These are phyloP conservation scores for Candida arabinofermentans DNA, from an alignment of 805 yeast genomes.

Conservation along the genomic window DNA sequence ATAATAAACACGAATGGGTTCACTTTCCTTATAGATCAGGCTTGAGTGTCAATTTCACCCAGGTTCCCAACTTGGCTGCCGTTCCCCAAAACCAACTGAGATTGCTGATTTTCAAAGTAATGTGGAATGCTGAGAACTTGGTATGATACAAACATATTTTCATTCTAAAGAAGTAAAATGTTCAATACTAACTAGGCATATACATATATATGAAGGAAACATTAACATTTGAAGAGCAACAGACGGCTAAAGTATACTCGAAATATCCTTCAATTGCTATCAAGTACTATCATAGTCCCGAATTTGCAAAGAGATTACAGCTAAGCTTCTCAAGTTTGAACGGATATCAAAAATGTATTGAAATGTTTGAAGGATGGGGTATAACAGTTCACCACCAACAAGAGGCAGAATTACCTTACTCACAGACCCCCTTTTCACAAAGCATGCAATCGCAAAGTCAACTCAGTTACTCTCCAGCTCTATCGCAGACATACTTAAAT, in stretches of 20 bases:
- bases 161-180: not conserved
- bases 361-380: constrained; percentile 11
- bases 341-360: constrained; percentile 14
- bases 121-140: constrained; percentile 21
- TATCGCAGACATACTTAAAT: too few species aligned
- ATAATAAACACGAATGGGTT: constrained; percentile 18
- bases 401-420: not conserved
- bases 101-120: constrained; percentile 13
- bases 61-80: not conserved
- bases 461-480: too few species aligned
- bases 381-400: constrained; percentile 12
- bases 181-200: not conserved
- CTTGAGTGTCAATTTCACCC: constrained; percentile 14
- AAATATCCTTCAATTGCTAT: constrained; percentile 24
- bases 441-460: not conserved
- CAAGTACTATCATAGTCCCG: constrained; percentile 15
- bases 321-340: constrained; percentile 12
- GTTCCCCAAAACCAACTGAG: constrained; percentile 1
- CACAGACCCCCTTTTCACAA: constrained; percentile 2
- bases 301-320: constrained; percentile 16
- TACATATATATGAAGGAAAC: constrained; percentile 14
- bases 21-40: constrained; percentile 25
- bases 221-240: constrained; percentile 16
- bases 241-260: constrained; percentile 17
- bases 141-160: constrained; percentile 6